Conservation (phyloP, 306 rosid genomes). For the Cicer chorassanicum region DNA sequence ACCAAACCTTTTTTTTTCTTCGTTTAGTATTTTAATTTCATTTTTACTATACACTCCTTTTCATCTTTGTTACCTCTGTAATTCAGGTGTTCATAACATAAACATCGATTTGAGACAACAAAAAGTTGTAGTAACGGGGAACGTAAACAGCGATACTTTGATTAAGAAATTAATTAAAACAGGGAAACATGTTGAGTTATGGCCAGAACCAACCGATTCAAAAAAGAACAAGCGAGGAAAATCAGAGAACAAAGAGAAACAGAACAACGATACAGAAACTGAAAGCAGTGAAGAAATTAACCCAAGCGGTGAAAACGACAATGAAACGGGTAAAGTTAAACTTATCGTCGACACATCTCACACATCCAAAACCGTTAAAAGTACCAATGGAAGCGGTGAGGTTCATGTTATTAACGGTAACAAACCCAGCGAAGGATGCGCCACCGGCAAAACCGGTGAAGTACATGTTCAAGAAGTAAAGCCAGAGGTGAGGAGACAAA, state of each 20-base stretch:
- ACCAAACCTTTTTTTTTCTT: too few relatives aligned
- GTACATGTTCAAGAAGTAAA: slow-evolving; percentile 54
- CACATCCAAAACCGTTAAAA: slow-evolving; percentile 21
- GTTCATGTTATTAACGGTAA: slow-evolving; percentile 7
- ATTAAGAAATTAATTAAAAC: slow-evolving; percentile 57
- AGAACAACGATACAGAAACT: slow-evolving; percentile 45
- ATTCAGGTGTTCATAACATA: slow-evolving; percentile 65
- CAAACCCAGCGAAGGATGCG: slow-evolving; percentile 42
- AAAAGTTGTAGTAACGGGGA: slow-evolving; percentile 65
- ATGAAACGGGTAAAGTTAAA: slow-evolving; percentile 51
- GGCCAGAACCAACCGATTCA: slow-evolving; percentile 61
- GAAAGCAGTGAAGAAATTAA: slow-evolving; percentile 50
- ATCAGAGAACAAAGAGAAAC: slow-evolving; percentile 51
- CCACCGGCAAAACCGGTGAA: slow-evolving; percentile 48
- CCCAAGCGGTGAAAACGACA: slow-evolving; percentile 44
- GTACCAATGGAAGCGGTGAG: slow-evolving; percentile 12
- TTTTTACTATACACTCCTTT: not conserved
- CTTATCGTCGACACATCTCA: slow-evolving; percentile 39
- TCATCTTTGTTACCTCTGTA: not conserved
- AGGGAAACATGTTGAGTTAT: slow-evolving; percentile 75
- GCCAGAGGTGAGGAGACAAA: slow-evolving; percentile 53
- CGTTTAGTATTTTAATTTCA: not conserved
- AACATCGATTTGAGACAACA: slow-evolving; percentile 74
- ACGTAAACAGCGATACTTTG: slow-evolving; percentile 58
- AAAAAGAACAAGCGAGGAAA: slow-evolving; percentile 54